These are phyloP conservation scores for Apophysomyces ossiformis DNA, from an alignment of 371 early-diverging fungal genomes.

Conservation along the genomic window DNA sequence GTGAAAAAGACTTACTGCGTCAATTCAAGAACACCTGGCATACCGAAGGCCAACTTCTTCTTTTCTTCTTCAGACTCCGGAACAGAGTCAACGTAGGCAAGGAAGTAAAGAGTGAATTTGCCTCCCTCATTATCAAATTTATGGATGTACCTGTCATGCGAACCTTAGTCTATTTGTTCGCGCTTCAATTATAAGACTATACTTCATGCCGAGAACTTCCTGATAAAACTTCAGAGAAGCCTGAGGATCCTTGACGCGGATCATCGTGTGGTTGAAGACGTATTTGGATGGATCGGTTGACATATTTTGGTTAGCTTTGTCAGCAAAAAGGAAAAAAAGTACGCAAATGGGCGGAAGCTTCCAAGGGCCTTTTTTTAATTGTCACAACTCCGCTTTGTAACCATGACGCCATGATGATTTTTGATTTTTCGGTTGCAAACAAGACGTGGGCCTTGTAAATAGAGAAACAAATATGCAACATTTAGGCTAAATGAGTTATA, in stretches of 20 bases:
- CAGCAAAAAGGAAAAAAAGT: not conserved
- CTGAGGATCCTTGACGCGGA: constrained; percentile 83
- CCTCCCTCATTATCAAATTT: constrained; percentile 59
- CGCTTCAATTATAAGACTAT: constrained; percentile 18
- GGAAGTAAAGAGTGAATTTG: constrained; percentile 78
- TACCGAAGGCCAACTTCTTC: constrained; percentile 58
- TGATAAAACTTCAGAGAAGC: constrained; percentile 78
- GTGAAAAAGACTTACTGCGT: constrained; percentile 68
- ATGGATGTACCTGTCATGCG: constrained; percentile 55
- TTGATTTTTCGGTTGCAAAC: too few species aligned
- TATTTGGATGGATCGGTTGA: constrained; percentile 43
- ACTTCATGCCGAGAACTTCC: constrained; percentile 86
- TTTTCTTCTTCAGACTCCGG: constrained; percentile 60
- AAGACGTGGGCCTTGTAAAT: too few species aligned
- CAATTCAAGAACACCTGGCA: constrained; percentile 82
- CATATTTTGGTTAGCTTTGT: constrained; percentile 22
- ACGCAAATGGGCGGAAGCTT: not conserved
- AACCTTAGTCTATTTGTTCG: not conserved
- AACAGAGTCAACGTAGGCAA: constrained; percentile 68
- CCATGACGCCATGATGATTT: constrained; percentile 1
- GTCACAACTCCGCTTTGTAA: constrained; percentile 7
- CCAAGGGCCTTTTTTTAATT: not conserved
- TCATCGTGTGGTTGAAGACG: constrained; percentile 81
- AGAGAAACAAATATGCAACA: too few species aligned
- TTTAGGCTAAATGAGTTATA: too few species aligned